These are phyloP conservation scores for Emiliania huxleyi DNA, from an alignment of 78 protist species.

Conservation along the genomic window DNA sequence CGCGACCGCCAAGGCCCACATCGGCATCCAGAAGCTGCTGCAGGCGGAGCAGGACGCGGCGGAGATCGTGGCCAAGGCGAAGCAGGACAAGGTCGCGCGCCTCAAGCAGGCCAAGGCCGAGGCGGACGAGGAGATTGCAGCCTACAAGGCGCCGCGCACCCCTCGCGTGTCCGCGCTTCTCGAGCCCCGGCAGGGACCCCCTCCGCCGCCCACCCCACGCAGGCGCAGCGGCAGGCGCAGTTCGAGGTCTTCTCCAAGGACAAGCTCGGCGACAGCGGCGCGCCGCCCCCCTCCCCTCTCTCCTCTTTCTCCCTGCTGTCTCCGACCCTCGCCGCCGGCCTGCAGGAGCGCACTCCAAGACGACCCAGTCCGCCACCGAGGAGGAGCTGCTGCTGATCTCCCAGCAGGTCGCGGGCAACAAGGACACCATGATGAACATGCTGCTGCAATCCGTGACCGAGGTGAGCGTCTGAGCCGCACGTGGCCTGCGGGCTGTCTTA, in stretches of 20 bases:
- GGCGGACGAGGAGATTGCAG: background rate
- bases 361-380: background rate
- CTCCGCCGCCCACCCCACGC: background rate
- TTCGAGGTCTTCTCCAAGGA: background rate
- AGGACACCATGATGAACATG: background rate
- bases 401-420: background rate
- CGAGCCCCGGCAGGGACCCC: background rate
- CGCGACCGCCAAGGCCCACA: background rate
- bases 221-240: background rate
- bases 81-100: background rate
- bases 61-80: constrained; percentile 5
- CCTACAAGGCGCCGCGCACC: background rate
- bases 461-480: background rate
- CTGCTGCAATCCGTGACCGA: background rate
- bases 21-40: background rate
- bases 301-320: too few species aligned
- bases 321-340: background rate
- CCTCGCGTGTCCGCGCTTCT: background rate
- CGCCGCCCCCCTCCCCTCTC: background rate
- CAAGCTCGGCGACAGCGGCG: background rate
- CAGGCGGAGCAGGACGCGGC: background rate
- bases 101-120: constrained; percentile 6
- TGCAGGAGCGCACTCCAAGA: background rate
- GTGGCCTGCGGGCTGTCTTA: background rate
- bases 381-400: background rate